Conservation (phyloP, 495 filamentous ascomycete genomes). For the Trichoderma asperelloides region DNA sequence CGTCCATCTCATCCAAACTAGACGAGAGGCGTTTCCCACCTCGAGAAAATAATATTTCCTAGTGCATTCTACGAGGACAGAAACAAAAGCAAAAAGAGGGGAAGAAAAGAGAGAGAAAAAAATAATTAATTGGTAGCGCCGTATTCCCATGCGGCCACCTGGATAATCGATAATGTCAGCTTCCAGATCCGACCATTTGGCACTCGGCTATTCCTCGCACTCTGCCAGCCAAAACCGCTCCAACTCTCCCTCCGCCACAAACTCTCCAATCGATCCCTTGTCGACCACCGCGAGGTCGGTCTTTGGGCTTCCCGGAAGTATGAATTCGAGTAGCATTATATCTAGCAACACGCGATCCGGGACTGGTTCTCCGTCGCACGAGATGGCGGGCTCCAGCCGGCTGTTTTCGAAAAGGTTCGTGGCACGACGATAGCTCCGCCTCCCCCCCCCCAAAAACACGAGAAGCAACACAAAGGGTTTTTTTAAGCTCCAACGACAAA, state of each 20-base stretch:
- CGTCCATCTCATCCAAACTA: neutral
- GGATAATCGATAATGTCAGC: constrained; percentile 89
- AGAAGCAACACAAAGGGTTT: neutral
- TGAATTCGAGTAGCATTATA: constrained; percentile 57
- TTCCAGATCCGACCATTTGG: constrained; percentile 73
- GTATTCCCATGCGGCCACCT: constrained; percentile 35
- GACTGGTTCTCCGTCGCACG: constrained; percentile 95
- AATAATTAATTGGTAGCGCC: neutral
- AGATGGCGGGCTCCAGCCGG: constrained; percentile 57
- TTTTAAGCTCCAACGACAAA: too few species aligned
- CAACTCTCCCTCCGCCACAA: constrained; percentile 76
- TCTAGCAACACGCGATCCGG: constrained; percentile 71
- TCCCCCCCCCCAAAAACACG: constrained; percentile 17
- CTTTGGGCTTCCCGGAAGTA: constrained; percentile 57
- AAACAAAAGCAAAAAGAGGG: neutral
- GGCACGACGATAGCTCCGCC: neutral
- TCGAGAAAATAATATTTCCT: neutral
- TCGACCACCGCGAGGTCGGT: constrained; percentile 63
- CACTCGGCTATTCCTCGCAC: constrained; percentile 59
- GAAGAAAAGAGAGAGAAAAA: neutral
- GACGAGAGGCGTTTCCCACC: constrained; percentile 1
- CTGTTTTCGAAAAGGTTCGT: constrained; percentile 89
- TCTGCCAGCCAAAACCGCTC: constrained; percentile 60
- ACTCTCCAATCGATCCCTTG: constrained; percentile 75
- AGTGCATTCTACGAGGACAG: neutral